Base-by-base conservation (phyloP, 2,329 filamentous ascomycete genomes). In the Clarireedia sp. region DNA sequence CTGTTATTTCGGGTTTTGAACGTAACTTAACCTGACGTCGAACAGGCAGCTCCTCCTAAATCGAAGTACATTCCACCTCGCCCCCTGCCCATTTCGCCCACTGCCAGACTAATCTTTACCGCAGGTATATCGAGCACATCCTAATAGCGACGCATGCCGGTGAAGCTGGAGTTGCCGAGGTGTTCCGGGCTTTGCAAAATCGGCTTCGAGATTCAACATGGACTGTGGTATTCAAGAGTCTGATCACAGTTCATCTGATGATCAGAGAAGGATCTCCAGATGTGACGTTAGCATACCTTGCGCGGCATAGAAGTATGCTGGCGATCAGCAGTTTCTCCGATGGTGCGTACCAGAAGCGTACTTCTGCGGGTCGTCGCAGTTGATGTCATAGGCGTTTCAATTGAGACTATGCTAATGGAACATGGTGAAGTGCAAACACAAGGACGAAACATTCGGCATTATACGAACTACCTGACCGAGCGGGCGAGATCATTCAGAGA, bases 171-270 rank as follows among this genome's bases (percentile, higher is more conserved):
- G 90, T 99, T 58, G 92, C 86, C 58, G 94, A 99, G 74, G 89
- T 99, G 68, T 97, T 99, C 71, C 86, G 94, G 59, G 89, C 90
- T 43, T 77, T 99, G 54, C 90, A 95, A 69, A 83, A 90, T 70
- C 84, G 94, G 51, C 74, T 99, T 63, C 86, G 90, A 69, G 94
- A 99, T 71, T 92, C 92, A 63, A 96, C 94, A 78, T 99, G 94
- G 94, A 99, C 94, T n/a, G 90, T 97, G 56, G 92, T 96, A 62
- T 96, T 96, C 84, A 99, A 99, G 77, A 86, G 90, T 65, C 78
- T 99, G 63, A 96, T 97, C 66, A 94, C 95, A 48, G 84, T 95
- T 47, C 94, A 99, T 71, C 76, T 97, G 59, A 97, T 99, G 94
- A 94, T 99, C 69, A 83, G 94, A 63, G 94, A 99, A 74, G 94